Conservation (phyloP, 208 protist species). For the Crithidia sp. region DNA sequence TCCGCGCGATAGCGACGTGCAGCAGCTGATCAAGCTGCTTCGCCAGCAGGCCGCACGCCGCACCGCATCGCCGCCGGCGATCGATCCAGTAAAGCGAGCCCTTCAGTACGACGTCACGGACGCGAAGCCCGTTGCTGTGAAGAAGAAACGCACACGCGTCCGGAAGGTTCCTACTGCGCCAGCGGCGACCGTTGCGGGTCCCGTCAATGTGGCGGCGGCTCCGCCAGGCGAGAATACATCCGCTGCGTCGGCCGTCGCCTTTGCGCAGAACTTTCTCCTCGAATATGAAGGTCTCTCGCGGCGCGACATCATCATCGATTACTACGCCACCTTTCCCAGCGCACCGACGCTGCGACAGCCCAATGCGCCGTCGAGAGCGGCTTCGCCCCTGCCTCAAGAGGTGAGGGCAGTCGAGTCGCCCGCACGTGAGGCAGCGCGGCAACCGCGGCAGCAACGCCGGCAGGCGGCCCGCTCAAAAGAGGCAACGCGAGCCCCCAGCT, state of each 20-base stretch:
- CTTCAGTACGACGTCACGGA: neutral
- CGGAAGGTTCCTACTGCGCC: neutral
- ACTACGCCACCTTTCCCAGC: constrained; percentile 35
- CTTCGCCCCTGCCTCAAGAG: neutral
- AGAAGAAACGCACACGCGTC: neutral
- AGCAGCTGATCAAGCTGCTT: neutral
- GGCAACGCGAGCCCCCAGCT: neutral
- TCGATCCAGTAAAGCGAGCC: neutral
- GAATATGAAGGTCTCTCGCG: constrained; percentile 39
- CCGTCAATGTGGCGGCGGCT: too few relatives aligned
- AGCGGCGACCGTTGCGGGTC: too few relatives aligned
- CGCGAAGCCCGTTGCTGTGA: neutral
- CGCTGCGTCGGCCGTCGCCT: constrained; percentile 4
- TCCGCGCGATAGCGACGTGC: neutral
- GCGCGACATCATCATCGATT: constrained; percentile 45
- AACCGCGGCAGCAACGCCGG: neutral
- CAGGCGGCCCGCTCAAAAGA: too few relatives aligned
- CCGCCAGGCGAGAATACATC: too few relatives aligned
- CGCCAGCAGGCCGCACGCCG: neutral
- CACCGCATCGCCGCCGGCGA: neutral
- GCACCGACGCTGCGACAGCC: neutral
- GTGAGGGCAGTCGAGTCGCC: neutral
- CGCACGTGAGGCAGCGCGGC: neutral
- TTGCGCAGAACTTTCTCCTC: constrained; percentile 20
- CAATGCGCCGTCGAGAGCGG: neutral